Evolutionary conservation across 768 basidiomycete species (phyloP), one percentile per base, ranked within the genome.

Genomic region (Mycena haematopus): DNA sequence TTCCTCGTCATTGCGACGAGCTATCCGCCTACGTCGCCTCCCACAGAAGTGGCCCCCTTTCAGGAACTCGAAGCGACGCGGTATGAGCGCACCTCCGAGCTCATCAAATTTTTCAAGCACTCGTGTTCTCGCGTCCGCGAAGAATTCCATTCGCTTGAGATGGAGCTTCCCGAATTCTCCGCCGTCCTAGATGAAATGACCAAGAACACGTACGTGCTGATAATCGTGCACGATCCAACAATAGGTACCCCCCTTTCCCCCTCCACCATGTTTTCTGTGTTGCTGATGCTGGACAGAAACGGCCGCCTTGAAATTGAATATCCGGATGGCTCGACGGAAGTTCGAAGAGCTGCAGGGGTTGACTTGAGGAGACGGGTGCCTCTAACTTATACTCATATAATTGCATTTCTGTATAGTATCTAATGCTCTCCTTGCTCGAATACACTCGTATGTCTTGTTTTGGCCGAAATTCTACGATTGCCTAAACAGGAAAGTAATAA

Each of bases 1-100:
- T 99, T 99, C 79, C 90, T 99, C 56, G 96, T 99, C 68, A 95
- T 99, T 65, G 95, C 96, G 6, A 92, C 92, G 2, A 91, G 91
- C 22, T 84, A 75, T 68, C 80, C 68, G 69, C 83, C 72, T 73
- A 81, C 80, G 22, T 61, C 70, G 24, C 36, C 73, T 24, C 63
- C 75, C 38, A 65, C 79, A 47, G 66, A 72, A 58, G 70, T 55
- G 69, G 7, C 76, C 77, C 25, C 67, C 22, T 36, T 77, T 11
- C 81, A 83, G 53, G 74, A 81, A 58, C 79, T 93, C 59, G 81
- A 87, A 58, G 77, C 88, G 6, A 90, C 86, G 62, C 87, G 92
- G 27, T 92, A 93, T 72, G 92, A 93, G 74, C 88, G 92, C 45
- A 93, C 92, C 21, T 92, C 91, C 11, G 95, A 98, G 76, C 85